Conservation (phyloP, 768 basidiomycete species). For the Trametes cubensis region DNA sequence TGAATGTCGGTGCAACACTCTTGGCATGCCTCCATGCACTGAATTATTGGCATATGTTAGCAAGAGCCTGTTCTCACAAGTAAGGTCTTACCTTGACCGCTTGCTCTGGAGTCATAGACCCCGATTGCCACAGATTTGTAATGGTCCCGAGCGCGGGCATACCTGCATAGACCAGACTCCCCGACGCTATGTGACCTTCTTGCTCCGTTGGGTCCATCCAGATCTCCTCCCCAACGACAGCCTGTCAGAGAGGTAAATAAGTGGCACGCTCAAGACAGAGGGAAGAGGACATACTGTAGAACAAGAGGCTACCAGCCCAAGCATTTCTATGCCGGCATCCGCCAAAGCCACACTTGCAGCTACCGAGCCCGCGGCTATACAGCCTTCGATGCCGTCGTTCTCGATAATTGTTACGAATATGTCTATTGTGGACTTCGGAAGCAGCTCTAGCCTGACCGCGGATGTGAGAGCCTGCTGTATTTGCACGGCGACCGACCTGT, state of each 20-base stretch:
- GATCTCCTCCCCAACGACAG: slow-evolving; percentile 55
- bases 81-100: slow-evolving; percentile 53
- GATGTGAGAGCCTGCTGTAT: slow-evolving; percentile 86
- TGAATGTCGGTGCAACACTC: slow-evolving; percentile 76
- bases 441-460: slow-evolving; percentile 80
- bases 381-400: slow-evolving; percentile 88
- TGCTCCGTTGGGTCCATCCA: slow-evolving; percentile 82
- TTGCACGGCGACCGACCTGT: slow-evolving; percentile 78
- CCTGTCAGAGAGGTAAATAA: slow-evolving; percentile 40
- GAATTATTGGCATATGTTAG: not conserved
- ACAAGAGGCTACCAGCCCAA: slow-evolving; percentile 85
- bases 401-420: slow-evolving; percentile 89
- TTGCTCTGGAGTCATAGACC: slow-evolving; percentile 58
- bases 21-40: slow-evolving; percentile 76
- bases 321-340: slow-evolving; percentile 90
- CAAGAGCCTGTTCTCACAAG: too few species aligned
- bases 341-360: slow-evolving; percentile 91
- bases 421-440: slow-evolving; percentile 96
- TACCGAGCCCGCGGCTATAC: slow-evolving; percentile 81
- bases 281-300: slow-evolving; percentile 58
- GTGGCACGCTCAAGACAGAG: not conserved
- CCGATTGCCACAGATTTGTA: slow-evolving; percentile 87
- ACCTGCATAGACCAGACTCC: slow-evolving; percentile 76
- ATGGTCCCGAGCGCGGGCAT: slow-evolving; percentile 87
- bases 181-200: slow-evolving; percentile 60